Conservation (phyloP, 2,329 filamentous ascomycete genomes). For the Sclerotinia minor region DNA sequence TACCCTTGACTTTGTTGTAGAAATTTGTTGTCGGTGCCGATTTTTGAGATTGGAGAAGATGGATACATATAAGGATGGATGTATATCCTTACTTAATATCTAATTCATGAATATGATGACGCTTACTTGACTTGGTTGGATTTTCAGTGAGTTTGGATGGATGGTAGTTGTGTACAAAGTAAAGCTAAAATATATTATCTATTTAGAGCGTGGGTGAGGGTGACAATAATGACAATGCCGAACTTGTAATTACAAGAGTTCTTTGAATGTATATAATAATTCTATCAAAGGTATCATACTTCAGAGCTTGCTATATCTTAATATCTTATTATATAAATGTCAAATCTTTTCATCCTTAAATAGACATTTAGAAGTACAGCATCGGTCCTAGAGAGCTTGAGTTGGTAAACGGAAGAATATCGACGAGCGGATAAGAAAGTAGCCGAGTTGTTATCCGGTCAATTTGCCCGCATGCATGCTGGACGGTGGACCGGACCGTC, state of each 20-base stretch:
- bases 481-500: neutral
- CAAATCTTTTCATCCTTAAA: no score
- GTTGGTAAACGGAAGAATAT: neutral
- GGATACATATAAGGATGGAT: conserved; percentile 2
- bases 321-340: no score
- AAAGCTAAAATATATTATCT: neutral
- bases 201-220: neutral
- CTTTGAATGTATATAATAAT: no score
- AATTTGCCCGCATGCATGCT: neutral
- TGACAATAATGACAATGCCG: no score
- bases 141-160: neutral
- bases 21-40: neutral
- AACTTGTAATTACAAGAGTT: no score
- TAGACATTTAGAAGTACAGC: no score
- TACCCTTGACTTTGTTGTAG: conserved; percentile 14
- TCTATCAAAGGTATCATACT: no score
- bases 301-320: no score
- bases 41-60: neutral
- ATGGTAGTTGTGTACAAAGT: neutral
- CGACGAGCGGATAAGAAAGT: neutral
- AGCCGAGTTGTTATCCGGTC: neutral
- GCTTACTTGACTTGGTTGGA: neutral
- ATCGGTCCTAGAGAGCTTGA: no score
- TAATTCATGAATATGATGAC: neutral
- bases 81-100: conserved; percentile 2